Percentiles rank a stretch among this genome's conserved stretches.
Conservation (phyloP, 768 basidiomycete species). For the Udeniomyces megalosporus region DNA sequence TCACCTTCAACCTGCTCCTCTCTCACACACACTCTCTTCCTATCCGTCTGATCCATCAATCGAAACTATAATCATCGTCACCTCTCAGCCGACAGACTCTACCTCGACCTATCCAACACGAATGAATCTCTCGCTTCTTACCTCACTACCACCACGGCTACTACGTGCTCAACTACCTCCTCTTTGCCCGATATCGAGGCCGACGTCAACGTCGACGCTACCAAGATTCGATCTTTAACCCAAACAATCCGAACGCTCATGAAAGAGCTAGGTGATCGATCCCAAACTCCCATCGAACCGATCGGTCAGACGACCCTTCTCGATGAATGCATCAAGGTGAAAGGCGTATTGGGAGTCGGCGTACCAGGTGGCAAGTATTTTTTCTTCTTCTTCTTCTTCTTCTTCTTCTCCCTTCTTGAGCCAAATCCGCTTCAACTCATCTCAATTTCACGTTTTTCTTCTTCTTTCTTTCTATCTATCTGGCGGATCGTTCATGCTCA, state of each 20-base stretch:
- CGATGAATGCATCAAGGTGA: constrained; percentile 53
- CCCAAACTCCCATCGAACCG: constrained; percentile 80
- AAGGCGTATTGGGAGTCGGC: constrained; percentile 83
- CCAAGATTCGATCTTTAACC: background rate
- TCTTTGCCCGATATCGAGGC: background rate
- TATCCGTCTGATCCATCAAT: background rate
- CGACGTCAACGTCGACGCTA: too few relatives aligned
- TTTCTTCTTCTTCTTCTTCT: background rate
- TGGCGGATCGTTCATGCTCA: too few relatives aligned
- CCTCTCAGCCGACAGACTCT: too few relatives aligned
- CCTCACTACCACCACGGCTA: too few relatives aligned
- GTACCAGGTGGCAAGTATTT: constrained; percentile 72
- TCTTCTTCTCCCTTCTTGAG: too few relatives aligned
- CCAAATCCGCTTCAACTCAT: too few relatives aligned
- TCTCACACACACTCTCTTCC: background rate
- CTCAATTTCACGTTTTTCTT: background rate
- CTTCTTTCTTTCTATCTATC: too few relatives aligned
- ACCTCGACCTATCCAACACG: too few relatives aligned
- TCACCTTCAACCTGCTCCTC: too few relatives aligned
- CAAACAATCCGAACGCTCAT: constrained; percentile 64
- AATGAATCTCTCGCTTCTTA: too few relatives aligned
- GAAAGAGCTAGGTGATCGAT: constrained; percentile 62
- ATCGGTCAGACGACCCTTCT: constrained; percentile 67
- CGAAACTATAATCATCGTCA: too few relatives aligned
- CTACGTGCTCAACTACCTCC: background rate